A percentile compares a stretch with the other conserved stretches of the same genome.
These are phyloP conservation scores for Echria macrotheca DNA, from an alignment of 495 filamentous ascomycete genomes.

Conservation along the genomic window DNA sequence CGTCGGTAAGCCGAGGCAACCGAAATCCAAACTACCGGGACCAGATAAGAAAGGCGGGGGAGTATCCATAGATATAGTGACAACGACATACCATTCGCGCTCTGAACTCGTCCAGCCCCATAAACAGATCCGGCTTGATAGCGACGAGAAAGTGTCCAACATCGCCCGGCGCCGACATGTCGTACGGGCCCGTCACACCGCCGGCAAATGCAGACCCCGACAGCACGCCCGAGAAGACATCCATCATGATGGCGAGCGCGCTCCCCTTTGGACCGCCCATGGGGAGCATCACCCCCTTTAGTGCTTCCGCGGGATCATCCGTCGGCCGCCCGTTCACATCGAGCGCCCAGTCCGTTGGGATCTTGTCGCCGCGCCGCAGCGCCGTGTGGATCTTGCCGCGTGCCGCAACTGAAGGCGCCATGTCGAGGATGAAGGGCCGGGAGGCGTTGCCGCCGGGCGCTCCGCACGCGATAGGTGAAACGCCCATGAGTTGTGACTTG, in stretches of 20 bases:
- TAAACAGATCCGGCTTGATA: slow-evolving; percentile 72
- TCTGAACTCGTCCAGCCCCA: slow-evolving; percentile 63
- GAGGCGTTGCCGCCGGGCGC: slow-evolving; percentile 48
- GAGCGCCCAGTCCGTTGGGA: slow-evolving; percentile 68
- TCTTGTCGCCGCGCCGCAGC: slow-evolving; percentile 62
- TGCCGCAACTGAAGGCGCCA: slow-evolving; percentile 70
- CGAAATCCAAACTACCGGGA: neutral
- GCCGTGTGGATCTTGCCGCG: slow-evolving; percentile 75
- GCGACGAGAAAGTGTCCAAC: slow-evolving; percentile 74
- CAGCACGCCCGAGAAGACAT: slow-evolving; percentile 74
- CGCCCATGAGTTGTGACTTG: slow-evolving; percentile 60
- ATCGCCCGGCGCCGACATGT: slow-evolving; percentile 59
- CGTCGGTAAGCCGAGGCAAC: too few relatives aligned
- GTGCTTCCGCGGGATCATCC: slow-evolving; percentile 58
- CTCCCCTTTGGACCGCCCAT: slow-evolving; percentile 77
- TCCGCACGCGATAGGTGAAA: slow-evolving; percentile 72
- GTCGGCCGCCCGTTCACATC: slow-evolving; percentile 64
- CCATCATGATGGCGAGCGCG: slow-evolving; percentile 74
- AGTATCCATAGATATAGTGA: too few relatives aligned
- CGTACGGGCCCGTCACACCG: slow-evolving; percentile 66
- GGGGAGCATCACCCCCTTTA: slow-evolving; percentile 70
- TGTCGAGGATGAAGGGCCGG: slow-evolving; percentile 64
- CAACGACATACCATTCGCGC: slow-evolving; percentile 53
- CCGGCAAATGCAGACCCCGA: slow-evolving; percentile 67
- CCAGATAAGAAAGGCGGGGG: too few relatives aligned